Percentiles rank a stretch among this genome's conserved stretches.
Evolutionary conservation across 306 rosid species (phyloP).

Genomic region (Gleditsia sinensis): DNA sequence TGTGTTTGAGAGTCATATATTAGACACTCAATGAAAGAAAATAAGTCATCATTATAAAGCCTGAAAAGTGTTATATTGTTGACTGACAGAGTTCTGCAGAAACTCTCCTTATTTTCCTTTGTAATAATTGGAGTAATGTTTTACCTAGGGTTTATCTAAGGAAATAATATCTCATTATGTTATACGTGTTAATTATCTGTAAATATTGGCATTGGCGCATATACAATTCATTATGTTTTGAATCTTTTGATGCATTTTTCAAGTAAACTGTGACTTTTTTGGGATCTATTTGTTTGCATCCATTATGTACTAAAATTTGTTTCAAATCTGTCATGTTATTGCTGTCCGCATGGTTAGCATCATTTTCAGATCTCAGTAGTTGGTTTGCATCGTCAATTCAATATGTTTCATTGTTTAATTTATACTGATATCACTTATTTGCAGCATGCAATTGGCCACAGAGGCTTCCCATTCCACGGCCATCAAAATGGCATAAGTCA

Average conservation of each 20-base stretch:
- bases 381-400: conserved; percentile 6
- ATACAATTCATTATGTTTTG: too few species aligned
- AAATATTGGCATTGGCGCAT: too few species aligned
- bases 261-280: conserved; percentile 16
- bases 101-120: conserved; percentile 11
- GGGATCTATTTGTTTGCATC: conserved; percentile 20
- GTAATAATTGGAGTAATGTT: conserved; percentile 4
- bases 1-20: conserved; percentile 10
- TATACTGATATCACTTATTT: conserved; percentile 33
- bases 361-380: conserved; percentile 6
- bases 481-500: conserved; percentile 48
- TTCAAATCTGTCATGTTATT: conserved; percentile 13
- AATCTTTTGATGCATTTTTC: conserved; percentile 5
- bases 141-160: conserved; percentile 22
- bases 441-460: conserved; percentile 61
- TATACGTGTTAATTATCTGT: too few species aligned
- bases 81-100: conserved; percentile 2
- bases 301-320: conserved; percentile 11
- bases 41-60: neutral
- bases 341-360: neutral
- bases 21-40: neutral
- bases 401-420: conserved; percentile 19
- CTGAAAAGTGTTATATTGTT: conserved; percentile 2
- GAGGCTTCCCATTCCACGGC: conserved; percentile 46
- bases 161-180: too few species aligned